phyloP scores from a whole-genome alignment of 169 alveolate genomes.

The Plasmodium blacklocki region DNA sequence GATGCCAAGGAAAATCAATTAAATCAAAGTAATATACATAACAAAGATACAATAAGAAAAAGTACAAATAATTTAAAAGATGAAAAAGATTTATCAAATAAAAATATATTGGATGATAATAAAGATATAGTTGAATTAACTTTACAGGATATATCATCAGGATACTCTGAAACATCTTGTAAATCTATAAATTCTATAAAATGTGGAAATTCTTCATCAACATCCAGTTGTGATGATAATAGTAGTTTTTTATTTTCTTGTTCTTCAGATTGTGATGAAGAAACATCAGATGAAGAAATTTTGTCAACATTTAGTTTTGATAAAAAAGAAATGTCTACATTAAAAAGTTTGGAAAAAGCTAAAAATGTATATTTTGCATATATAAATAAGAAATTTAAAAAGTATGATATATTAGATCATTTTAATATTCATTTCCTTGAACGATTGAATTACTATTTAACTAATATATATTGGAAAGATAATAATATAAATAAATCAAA shows the following conservation, averaged over 20 bases:
- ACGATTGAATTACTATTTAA: neutral
- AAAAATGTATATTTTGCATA: conserved; percentile 47
- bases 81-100: neutral
- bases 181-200: neutral
- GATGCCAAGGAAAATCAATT: no score
- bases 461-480: neutral
- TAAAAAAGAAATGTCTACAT: neutral
- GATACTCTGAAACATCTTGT: neutral
- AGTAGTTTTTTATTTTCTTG: conserved; percentile 40
- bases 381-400: neutral
- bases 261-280: conserved; percentile 12
- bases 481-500: neutral
- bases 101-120: neutral
- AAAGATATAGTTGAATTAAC: neutral
- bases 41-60: conserved; percentile 8
- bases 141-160: neutral
- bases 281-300: conserved; percentile 28
- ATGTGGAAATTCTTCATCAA: neutral
- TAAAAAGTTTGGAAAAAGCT: conserved; percentile 35
- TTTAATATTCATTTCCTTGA: conserved; percentile 20
- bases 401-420: conserved; percentile 17
- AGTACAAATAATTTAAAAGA: neutral
- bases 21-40: neutral
- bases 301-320: neutral
- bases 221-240: neutral